Evolutionary conservation across 78 protist genomes (phyloP), one percentile per base, ranked within the genome.

Genomic region (Dictyostelium intermedium): DNA sequence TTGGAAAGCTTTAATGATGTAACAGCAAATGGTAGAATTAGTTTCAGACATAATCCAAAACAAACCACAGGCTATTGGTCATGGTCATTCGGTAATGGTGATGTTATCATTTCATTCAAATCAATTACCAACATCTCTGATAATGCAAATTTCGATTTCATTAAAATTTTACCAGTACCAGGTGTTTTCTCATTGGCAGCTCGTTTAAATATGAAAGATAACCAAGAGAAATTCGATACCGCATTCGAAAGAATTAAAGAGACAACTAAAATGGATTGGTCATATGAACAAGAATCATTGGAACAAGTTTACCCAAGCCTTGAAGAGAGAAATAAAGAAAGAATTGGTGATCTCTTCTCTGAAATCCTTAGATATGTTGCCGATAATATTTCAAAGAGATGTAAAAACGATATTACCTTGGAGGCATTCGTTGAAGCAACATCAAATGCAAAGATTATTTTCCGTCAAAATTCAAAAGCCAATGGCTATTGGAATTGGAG

Each of bases 351-450:
- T 1, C 16, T 56, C 16, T 34, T 85, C 27, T 1, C 53, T 9
- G 92, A 85, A 16, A 39, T 73, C 9, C 0, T 85, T 11, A 73
- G 6, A 41, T n/a, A 76, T n/a, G 14, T 23, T 30, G 43, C 77
- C 9, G 9, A 9, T 3, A 85, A 85, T 60, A 76, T 85, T 43
- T 1, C 2, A 32, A 85, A 85, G 80, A 73, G 78, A 76, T 85
- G 92, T 27, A 43, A 20, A 2, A 76, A 76, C 20, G 92, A 85
- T 11, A 85, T 56, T 1, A 34, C 9, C 5, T 32, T 30, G 34
- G 92, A 85, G 41, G 92, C 92, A n/a, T 85, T 85, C 84, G 27
- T 25, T 66, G 92, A 85, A 76, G 73, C 34, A 0, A 76, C 84
- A 61, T 4, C 74, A 23, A 50, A 45, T 32, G 32, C 56, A n/a